Percentiles rank a stretch among this genome's conserved stretches.
Evolutionary conservation across 2,329 filamentous ascomycete species (phyloP).

Genomic region (Cadophora gregata): DNA sequence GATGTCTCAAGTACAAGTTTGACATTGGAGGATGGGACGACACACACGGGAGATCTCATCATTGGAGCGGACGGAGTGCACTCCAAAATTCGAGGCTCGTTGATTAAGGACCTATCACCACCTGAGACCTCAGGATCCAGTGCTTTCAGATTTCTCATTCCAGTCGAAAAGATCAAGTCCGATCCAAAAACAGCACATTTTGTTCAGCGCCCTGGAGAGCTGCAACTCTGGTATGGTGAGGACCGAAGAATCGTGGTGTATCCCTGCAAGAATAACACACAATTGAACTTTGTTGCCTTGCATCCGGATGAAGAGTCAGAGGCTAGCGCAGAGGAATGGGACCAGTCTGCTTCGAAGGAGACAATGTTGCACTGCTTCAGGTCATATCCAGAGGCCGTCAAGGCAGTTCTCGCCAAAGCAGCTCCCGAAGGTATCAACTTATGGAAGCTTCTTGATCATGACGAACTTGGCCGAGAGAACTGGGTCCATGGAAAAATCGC

Average conservation of each 20-base stretch:
- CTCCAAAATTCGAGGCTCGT: slow-evolving; percentile 15
- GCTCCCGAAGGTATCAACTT: slow-evolving; percentile 55
- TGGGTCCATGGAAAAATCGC: slow-evolving; percentile 62
- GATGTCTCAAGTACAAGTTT: slow-evolving; percentile 50
- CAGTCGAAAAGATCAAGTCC: slow-evolving; percentile 35
- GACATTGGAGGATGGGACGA: slow-evolving; percentile 52
- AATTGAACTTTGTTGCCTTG: slow-evolving; percentile 58
- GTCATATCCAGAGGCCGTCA: slow-evolving; percentile 45
- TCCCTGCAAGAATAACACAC: slow-evolving; percentile 51
- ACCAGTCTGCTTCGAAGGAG: slow-evolving; percentile 46
- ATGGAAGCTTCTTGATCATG: slow-evolving; percentile 69
- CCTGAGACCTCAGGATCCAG: slow-evolving; percentile 6
- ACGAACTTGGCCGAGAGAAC: slow-evolving; percentile 51
- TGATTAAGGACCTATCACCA: neutral
- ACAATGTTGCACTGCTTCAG: slow-evolving; percentile 49
- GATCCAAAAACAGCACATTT: slow-evolving; percentile 47
- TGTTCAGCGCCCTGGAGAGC: slow-evolving; percentile 39
- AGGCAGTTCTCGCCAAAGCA: slow-evolving; percentile 49
- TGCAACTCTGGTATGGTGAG: slow-evolving; percentile 50
- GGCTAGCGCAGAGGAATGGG: slow-evolving; percentile 46
- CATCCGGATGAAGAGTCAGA: slow-evolving; percentile 53
- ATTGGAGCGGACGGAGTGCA: slow-evolving; percentile 61
- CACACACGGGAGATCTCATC: slow-evolving; percentile 54
- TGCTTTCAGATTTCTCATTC: slow-evolving; percentile 37
- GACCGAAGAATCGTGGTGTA: slow-evolving; percentile 56